Percentiles rank a stretch among this genome's conserved stretches.
Evolutionary conservation across 2,329 filamentous ascomycete genomes (phyloP).

Genomic region (Fonsecaea multimorphosa): DNA sequence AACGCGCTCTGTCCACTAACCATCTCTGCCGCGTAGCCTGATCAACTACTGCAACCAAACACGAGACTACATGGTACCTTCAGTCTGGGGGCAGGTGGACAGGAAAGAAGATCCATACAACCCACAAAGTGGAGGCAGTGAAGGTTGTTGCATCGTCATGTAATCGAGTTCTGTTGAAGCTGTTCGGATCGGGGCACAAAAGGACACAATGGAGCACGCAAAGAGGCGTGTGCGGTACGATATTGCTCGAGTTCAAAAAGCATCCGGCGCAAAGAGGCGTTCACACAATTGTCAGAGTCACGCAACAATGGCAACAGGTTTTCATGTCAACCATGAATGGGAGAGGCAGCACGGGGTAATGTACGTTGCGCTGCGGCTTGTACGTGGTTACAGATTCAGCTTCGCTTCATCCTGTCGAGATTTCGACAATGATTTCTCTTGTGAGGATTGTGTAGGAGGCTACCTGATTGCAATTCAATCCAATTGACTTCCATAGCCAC

Average conservation of each 20-base stretch:
- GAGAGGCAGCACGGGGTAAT: constrained; percentile 18
- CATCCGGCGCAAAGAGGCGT: constrained; percentile 61
- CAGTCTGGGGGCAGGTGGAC: constrained; percentile 92
- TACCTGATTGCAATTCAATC: constrained; percentile 10
- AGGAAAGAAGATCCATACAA: constrained; percentile 98
- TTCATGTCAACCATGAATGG: constrained; percentile 20
- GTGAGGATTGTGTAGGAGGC: constrained; percentile 14
- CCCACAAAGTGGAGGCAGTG: constrained; percentile 76
- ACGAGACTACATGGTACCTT: constrained; percentile 98
- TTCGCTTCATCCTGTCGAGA: constrained; percentile 16
- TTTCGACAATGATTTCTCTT: constrained; percentile 9
- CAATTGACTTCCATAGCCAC: constrained; percentile 7
- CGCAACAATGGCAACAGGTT: constrained; percentile 22
- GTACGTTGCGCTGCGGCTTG: constrained; percentile 22
- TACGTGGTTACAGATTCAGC: constrained; percentile 17
- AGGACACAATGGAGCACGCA: constrained; percentile 11
- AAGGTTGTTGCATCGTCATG: constrained; percentile 95
- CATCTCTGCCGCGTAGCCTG: constrained; percentile 64
- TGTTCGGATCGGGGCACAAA: constrained; percentile 9
- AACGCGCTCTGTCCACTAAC: constrained; percentile 7
- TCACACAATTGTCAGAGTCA: constrained; percentile 19
- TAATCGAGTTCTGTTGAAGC: constrained; percentile 51
- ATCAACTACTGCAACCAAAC: constrained; percentile 98
- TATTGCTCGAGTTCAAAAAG: constrained; percentile 27
- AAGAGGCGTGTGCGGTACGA: constrained; percentile 11